phyloP scores from a whole-genome alignment of 805 yeast genomes.

The Deakozyma indianensis region DNA sequence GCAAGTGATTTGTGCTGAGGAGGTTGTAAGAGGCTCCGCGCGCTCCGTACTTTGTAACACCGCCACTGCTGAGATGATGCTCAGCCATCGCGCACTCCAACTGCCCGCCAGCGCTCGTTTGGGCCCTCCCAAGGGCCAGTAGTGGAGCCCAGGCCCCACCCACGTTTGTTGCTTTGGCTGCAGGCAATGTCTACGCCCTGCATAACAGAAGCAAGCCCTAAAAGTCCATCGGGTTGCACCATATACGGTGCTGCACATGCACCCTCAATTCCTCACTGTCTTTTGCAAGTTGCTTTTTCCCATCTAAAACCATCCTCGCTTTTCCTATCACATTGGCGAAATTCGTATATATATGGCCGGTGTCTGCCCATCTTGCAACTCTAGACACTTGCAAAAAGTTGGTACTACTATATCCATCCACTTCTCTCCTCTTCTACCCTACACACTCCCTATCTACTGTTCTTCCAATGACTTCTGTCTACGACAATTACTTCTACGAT shows the following conservation, averaged over 20 bases:
- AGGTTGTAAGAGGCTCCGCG: background rate
- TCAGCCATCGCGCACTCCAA: background rate
- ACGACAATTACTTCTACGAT: background rate
- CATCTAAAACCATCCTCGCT: no score
- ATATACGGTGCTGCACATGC: background rate
- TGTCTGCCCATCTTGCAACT: no score
- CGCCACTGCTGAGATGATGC: background rate
- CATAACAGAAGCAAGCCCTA: background rate
- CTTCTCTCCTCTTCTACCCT: no score
- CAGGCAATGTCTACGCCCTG: background rate
- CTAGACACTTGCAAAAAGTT: no score
- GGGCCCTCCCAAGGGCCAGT: background rate
- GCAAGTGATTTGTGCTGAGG: background rate
- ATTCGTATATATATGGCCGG: no score
- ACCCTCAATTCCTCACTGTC: background rate
- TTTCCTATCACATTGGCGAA: no score
- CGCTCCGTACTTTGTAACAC: background rate
- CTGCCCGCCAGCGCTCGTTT: background rate
- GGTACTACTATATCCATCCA: no score
- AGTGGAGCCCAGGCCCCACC: background rate
- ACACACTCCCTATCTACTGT: no score
- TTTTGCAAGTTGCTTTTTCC: no score
- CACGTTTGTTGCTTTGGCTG: background rate
- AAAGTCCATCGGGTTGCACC: no score
- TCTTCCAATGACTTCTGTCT: background rate